Base-by-base conservation (phyloP, 1,139 yeast genomes). In the Hansenula lynferdii region DNA sequence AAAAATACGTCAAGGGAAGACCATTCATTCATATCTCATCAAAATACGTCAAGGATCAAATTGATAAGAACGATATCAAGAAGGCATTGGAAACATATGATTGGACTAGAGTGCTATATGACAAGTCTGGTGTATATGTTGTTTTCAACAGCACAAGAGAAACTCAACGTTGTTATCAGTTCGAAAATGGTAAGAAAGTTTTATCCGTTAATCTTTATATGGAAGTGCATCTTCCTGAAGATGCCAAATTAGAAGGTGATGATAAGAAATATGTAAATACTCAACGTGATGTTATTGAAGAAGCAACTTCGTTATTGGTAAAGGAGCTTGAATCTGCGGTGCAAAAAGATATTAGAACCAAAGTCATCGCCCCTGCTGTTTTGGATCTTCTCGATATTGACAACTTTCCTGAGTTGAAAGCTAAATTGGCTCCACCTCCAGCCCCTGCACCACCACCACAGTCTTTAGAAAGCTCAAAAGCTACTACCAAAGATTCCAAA, bases 341-440 rank as follows among this genome's bases (percentile, higher is more conserved):
- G 37, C 64, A 79, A 27, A 81, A 83, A 44, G 96, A 87, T 60
- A 75, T 87, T 26, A 69, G 86, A 51, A 92, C 81, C 52, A 75
- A 89, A 47, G 65, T 85, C 6, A 73, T 85, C 26, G 90, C 87
- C 0, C 90, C 95, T 0, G 70, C 72, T 2, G 74, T 87, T 15
- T 68, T 84, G 39, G 83, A 80, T 25, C 63, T 74, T 16, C 67
- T 87, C 46, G 72, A 75, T 42, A 82, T 78, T 34, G 76, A 74
- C 5, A 72, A 74, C 36, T 82, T 77, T 50, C 80, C 85, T 1
- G 69, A 68, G 2, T 49, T 77, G 20, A 61, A 77, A 24, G 67
- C 67, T n/a, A 72, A 71, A 30, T 61, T 54, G 16, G 48, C 50
- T 23, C 37, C 45, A 4, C 39, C 42, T 15, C 25, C 25, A 12